Conservation (phyloP, 2,329 filamentous ascomycete genomes). For the Trichoderma lentiforme region DNA sequence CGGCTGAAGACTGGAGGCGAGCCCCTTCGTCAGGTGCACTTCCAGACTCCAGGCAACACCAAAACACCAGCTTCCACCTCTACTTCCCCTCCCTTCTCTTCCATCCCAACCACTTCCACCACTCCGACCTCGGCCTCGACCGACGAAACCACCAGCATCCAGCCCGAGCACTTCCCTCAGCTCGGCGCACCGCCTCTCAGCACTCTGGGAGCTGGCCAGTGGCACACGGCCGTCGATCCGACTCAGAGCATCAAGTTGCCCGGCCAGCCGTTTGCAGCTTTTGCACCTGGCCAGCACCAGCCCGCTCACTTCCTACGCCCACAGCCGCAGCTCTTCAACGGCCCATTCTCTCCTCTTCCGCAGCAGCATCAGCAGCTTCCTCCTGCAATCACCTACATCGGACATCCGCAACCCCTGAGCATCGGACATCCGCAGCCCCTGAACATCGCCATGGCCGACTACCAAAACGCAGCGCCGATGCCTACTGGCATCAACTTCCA, state of each 20-base stretch:
- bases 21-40: slow-evolving; percentile 34
- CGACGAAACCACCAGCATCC: slow-evolving; percentile 16
- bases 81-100: not conserved
- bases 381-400: slow-evolving; percentile 28
- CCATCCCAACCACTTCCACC: not conserved
- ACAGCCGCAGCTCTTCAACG: slow-evolving; percentile 5
- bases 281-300: slow-evolving; percentile 13
- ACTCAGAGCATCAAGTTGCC: slow-evolving; percentile 30
- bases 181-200: slow-evolving; percentile 26
- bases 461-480: slow-evolving; percentile 42
- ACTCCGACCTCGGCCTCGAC: not conserved
- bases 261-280: slow-evolving; percentile 25
- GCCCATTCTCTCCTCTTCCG: not conserved
- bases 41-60: slow-evolving; percentile 22
- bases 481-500: slow-evolving; percentile 51
- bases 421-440: slow-evolving; percentile 22
- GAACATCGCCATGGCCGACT: slow-evolving; percentile 36
- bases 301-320: slow-evolving; percentile 18
- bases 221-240: slow-evolving; percentile 35
- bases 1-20: slow-evolving; percentile 28
- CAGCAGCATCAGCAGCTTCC: not conserved
- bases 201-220: slow-evolving; percentile 26
- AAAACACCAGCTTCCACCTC: not conserved
- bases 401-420: slow-evolving; percentile 21
- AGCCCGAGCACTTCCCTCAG: slow-evolving; percentile 30